Percentiles rank a stretch among this genome's conserved stretches.
Evolutionary conservation across 176 grass and related monocot species (phyloP).

Genomic region (Juncus inflexus): DNA sequence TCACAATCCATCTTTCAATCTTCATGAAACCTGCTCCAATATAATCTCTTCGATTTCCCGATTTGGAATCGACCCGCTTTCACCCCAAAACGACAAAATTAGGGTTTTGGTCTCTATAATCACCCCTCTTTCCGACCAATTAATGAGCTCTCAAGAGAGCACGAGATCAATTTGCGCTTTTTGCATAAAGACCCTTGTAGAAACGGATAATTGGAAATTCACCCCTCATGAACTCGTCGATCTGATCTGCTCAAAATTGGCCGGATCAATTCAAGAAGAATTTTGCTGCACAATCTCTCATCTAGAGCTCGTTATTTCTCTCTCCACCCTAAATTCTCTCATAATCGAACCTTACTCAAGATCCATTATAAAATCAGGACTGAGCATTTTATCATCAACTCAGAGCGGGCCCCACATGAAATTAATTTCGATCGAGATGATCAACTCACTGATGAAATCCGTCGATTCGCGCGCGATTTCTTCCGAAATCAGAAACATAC

Average conservation of each 20-base stretch:
- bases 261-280: conserved; percentile 44
- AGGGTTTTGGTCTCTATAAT: conserved; percentile 39
- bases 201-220: conserved; percentile 54
- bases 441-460: conserved; percentile 47
- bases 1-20: conserved; percentile 17
- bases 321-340: conserved; percentile 34
- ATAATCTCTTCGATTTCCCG: conserved; percentile 40
- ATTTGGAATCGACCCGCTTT: conserved; percentile 46
- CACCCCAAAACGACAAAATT: conserved; percentile 38
- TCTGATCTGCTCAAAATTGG: conserved; percentile 60
- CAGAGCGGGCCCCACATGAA: conserved; percentile 25
- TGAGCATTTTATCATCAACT: conserved; percentile 38
- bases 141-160: conserved; percentile 45
- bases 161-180: conserved; percentile 48
- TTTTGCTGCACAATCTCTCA: conserved; percentile 39
- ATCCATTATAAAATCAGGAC: conserved; percentile 58
- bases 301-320: conserved; percentile 46
- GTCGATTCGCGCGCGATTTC: conserved; percentile 45
- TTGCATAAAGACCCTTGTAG: conserved; percentile 46
- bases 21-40: conserved; percentile 37
- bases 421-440: conserved; percentile 54
- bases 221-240: conserved; percentile 47
- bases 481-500: conserved; percentile 54
- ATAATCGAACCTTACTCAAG: conserved; percentile 62
- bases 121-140: conserved; percentile 47